A percentile compares a stretch with the other conserved stretches of the same genome.
Conservation (phyloP, 352 stramenopile species). For the Phytophthora colocasiae region DNA sequence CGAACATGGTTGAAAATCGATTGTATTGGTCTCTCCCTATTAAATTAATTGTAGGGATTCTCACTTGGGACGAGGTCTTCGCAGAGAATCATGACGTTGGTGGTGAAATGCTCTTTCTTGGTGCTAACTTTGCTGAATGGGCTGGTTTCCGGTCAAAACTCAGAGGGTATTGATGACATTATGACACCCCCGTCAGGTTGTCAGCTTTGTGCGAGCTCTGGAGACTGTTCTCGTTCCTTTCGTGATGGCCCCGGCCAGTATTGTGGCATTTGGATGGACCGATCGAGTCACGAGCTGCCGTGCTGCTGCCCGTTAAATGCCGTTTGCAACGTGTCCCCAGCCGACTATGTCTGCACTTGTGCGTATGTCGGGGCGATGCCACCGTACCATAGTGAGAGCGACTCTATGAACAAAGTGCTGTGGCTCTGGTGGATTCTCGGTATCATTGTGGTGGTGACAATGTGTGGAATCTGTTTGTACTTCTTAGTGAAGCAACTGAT, state of each 20-base stretch:
- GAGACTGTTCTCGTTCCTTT: conserved; percentile 36
- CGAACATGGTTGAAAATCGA: too few relatives aligned
- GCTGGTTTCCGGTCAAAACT: background rate
- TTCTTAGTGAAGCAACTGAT: conserved; percentile 11
- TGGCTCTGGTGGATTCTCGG: conserved; percentile 28
- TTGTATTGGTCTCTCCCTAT: too few relatives aligned
- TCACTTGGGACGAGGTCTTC: conserved; percentile 4
- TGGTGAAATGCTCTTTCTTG: conserved; percentile 5
- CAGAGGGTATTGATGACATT: conserved; percentile 8
- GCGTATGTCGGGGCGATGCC: conserved; percentile 23
- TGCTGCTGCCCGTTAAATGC: conserved; percentile 37
- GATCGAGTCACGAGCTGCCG: conserved; percentile 18
- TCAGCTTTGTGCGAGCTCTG: conserved; percentile 23
- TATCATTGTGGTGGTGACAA: background rate
- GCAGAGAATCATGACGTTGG: background rate
- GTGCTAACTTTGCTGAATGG: background rate
- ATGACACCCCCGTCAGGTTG: conserved; percentile 29
- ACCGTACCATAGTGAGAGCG: conserved; percentile 19
- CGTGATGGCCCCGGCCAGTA: conserved; percentile 24
- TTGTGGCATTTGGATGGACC: conserved; percentile 31
- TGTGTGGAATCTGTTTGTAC: conserved; percentile 11
- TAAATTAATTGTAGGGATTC: too few relatives aligned
- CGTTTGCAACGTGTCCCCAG: conserved; percentile 28
- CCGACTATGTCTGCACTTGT: conserved; percentile 33
- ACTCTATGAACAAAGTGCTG: conserved; percentile 23